Base-by-base conservation (phyloP, 2,329 filamentous ascomycete genomes). In the Diaporthe capsici region DNA sequence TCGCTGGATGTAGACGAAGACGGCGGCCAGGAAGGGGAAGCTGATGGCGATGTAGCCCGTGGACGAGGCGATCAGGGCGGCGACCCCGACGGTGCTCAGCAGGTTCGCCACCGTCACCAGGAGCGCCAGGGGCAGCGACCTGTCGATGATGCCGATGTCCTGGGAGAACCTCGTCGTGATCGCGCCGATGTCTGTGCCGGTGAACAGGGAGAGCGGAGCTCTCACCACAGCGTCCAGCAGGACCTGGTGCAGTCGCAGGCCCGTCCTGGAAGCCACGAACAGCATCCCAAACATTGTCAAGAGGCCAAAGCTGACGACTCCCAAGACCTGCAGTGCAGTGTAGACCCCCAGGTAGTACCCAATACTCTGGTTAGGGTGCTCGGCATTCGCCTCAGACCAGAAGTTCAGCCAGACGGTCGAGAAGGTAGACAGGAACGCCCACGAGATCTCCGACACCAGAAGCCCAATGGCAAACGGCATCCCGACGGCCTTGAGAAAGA, bases 341-440 rank as follows among this genome's bases (percentile, higher is more conserved):
- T 85, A 86, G 3, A 86, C 79, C 0, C 84, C 84, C 4, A 85
- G 79, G 77, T 84, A 86, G 63, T 83, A 81, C 3, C 83, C 84
- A 6, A 83, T 73, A 1, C 79, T 76, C n/a, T 78, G 76, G 79
- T 87, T 85, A 0, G 85, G 85, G 28, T 82, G 77, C 0, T 78
- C 71, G 5, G 82, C 80, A 57, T 86, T 87, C 55, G 83, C 85
- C 70, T 86, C 83, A 0, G 87, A 84, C 88, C 86, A 89, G 80
- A 86, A 86, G 74, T 87, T 85, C 9, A 89, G 82, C 87, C 87
- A 89, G 5, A 89, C 70, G 63, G 76, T 47, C 75, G 65, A 70
- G n/a, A 70, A 70, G 12, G 51, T 58, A 47, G 70, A 72, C 17
- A 58, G 13, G 17, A 72, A 61, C 9, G 53, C 51, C 70, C 65